Base-by-base conservation (phyloP, 2,329 filamentous ascomycete species). In the Botryotinia calthae region DNA sequence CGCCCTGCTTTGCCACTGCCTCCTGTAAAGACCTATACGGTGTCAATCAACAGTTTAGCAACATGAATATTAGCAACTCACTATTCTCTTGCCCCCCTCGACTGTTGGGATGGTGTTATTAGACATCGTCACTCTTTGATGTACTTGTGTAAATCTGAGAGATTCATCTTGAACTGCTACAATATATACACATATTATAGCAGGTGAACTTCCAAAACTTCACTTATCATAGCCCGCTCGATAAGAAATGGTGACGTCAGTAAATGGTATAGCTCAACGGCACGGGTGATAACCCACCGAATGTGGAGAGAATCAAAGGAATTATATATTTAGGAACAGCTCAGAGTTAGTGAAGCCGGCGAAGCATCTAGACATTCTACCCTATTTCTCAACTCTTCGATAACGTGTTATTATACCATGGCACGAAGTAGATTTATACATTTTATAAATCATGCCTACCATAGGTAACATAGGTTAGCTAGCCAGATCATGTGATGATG, bases 1-100 rank as follows among this genome's bases (percentile, higher is more conserved):
- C 82, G 79, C 10, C 82, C 82, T 31, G 79, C 81, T 75, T 81
- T 81, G 8, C 81, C 82, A 59, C 78, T 81, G 22, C 81, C 81
- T 1, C 81, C 81, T 22, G 81, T 82, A 71, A 82, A 81, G 48
- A 82, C 80, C 77, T 78, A 51, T 5, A 22, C 9, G 28, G n/a
- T 44, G 34, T 58, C 51, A 58, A 68, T 31, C 2, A 56, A 51
- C 20, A n/a, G 31, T 61, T 25, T 1, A 40, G 18, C 28, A 20
- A 1, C 18, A 34, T 22, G 7, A 22, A 6, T 10, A 59, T 59
- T 59, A 31, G 56, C 9, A 20, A 34, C 28, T 34, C 20, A 59
- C 56, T 59, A 34, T 59, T 10, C 56, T 59, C 31, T 59, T 59
- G 8, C 56, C 56, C 18, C 56, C 28, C 28, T 59, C 56, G 9